Evolutionary conservation across 2,329 filamentous ascomycete genomes (phyloP), one percentile per base, ranked within the genome.

Genomic region (Diaporthe australafricana): DNA sequence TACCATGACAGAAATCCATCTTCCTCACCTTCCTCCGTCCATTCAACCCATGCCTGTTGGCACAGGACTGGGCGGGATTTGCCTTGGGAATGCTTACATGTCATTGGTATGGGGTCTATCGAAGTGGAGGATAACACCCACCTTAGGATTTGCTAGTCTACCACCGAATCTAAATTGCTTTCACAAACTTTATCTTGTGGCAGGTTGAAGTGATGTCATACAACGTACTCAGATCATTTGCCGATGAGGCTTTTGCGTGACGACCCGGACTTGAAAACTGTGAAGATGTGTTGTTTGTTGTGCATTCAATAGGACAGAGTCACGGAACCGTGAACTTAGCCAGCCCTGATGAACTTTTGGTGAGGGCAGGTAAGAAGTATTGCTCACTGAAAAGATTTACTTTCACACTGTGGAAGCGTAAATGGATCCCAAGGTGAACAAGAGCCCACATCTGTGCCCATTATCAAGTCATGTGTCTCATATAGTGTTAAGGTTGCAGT

Each of bases 141-240:
- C 67, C 53, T 52, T 52, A 42, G 32, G 35, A 60, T 52, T 42
- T 60, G 53, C 53, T 69, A 69, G 67, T 60, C 32, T 52, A 48
- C 22, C 55, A 52, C 45, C 17, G 30, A 69, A 69, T 50, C 35
- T 50, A 69, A 60, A 69, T 69, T 69, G 67, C 67, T 69, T 69
- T 52, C 35, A 69, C 47, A 60, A n/a, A 52, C 5, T 17, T 14
- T 38, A 16, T 27, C 20, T 14, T 38, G 20, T 17, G 32, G 42
- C 20, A 25, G 16, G 8, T 22, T 9, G 27, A 40, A 48, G 20
- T 63, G 60, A 62, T 32, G 42, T 38, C 42, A 48, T n/a, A 22
- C n/a, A 20, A 48, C 5, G 11, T 45, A 20, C 22, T 3, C 14
- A 38, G 27, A 38, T 35, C 5, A 16, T 3, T 63, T 25, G 30